Conservation (phyloP, 2,329 filamentous ascomycete species). For the Seiridium unicorne region DNA sequence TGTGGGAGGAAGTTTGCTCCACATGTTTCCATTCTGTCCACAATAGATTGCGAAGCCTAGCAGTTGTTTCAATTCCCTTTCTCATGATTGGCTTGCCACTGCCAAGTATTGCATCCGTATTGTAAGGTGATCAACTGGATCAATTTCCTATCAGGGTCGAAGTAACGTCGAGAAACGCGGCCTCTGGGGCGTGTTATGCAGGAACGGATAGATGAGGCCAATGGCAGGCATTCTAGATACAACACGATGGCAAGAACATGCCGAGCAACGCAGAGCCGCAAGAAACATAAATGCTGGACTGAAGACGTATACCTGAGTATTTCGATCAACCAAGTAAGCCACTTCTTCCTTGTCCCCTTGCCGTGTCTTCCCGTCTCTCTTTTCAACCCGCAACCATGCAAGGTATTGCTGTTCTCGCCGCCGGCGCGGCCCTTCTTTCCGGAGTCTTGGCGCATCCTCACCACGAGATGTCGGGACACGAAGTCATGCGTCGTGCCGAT, state of each 20-base stretch:
- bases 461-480: constrained; percentile 11
- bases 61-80: neutral
- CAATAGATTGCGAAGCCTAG: neutral
- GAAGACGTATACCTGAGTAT: neutral
- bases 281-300: neutral
- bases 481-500: constrained; percentile 14
- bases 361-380: neutral
- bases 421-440: constrained; percentile 12
- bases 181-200: neutral
- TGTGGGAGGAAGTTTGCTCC: neutral
- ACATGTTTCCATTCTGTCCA: neutral
- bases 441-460: constrained; percentile 14
- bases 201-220: neutral
- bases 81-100: neutral
- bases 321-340: neutral
- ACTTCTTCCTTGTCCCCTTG: neutral
- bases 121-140: neutral
- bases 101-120: neutral
- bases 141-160: neutral
- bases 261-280: neutral
- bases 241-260: neutral
- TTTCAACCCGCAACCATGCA: neutral
- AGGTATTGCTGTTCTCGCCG: neutral
- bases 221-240: neutral
- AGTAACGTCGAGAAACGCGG: neutral